Base-by-base conservation (phyloP, 148 eudicot species). In the Silene uniflora region DNA sequence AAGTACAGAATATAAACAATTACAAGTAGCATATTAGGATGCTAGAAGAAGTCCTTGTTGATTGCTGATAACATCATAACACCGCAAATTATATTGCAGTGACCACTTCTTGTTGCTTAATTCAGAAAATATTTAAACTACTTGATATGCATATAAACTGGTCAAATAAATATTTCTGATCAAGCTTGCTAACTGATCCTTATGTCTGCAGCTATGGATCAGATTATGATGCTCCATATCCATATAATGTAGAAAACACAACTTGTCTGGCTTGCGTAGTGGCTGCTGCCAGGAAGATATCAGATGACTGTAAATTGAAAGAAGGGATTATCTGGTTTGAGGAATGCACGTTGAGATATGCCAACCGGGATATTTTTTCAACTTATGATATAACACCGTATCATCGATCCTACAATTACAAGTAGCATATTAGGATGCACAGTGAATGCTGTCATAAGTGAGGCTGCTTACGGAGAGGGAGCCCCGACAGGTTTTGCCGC, bases 341-440 rank as follows among this genome's bases (percentile, higher is more conserved):
- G 49, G 47, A 76, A 19, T 81, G 84, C 67, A 81, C 74, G 13
- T 62, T 81, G 55, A 69, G 75, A 24, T 81, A 73, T 69, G 44
- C 81, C 35, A 77, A 81, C 54, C 66, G 58, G 1, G 44, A 62
- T 4, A 63, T 76, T 0, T 49, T 44, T 66, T 74, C 73, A 0
- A 9, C 39, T 0, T 12, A n/a, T 13, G 75, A 42, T 0, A 22
- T 54, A 25, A 9, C 0, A 25, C 39, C 17, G 3, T 29, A 29
- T 29, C 32, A 29, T 75, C 10, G 42, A 4, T 70, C 14, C 27
- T 62, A 70, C 25, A 0, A 11, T 21, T 9, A 32, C n/a, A n/a
- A n/a, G n/a, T n/a, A n/a, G n/a, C n/a, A n/a, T n/a, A n/a, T n/a
- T n/a, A n/a, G n/a, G n/a, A n/a, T n/a, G 3, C 21, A 69, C 74